Base-by-base conservation (phyloP, 257 asterid species). In the Salvia miltiorrhiza region DNA sequence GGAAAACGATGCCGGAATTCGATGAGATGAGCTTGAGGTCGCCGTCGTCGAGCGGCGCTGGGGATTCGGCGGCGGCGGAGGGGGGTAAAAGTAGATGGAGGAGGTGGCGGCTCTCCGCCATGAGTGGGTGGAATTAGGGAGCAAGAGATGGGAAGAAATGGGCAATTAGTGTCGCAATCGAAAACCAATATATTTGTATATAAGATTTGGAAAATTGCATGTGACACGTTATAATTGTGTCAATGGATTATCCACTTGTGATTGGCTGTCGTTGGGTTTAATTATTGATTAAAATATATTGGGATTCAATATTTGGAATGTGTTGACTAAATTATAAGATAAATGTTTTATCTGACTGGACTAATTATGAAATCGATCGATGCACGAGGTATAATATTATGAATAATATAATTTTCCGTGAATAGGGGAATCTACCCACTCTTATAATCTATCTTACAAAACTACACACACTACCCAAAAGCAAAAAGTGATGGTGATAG, bases 61-160 rank as follows among this genome's bases (percentile, higher is more conserved):
- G 4, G 3, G 13, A n/a, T 62, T 72, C 0, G 79, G 26, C 14
- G 69, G 73, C 0, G 79, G 84, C 11, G 74, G 84, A 40, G 41
- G 81, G 57, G 55, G 41, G 21, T 26, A 79, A 49, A 74, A 86
- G 81, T 50, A 92, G 90, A 2, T 65, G 93, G 79, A 73, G 86
- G 77, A 73, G 81, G 53, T 59, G 84, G 67, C 7, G 67, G 59
- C 11, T 57, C 30, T 82, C 50, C 66, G 77, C 86, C 78, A 75
- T 78, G 19, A 11, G 35, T 75, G 65, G 67, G 75, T 33, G 67
- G 30, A 54, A 23, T 61, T 78, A 19, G 55, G 59, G 76, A 37
- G 69, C 63, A 59, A 16, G 30, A 47, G 13, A 66, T 53, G 19
- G 57, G 49, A 35, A 47, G 62, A 24, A 47, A 16, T 39, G 70